A percentile compares a stretch with the other conserved stretches of the same genome.
These are phyloP conservation scores for Mortierella sp. DNA, from an alignment of 371 early-diverging fungal genomes.

Conservation along the genomic window DNA sequence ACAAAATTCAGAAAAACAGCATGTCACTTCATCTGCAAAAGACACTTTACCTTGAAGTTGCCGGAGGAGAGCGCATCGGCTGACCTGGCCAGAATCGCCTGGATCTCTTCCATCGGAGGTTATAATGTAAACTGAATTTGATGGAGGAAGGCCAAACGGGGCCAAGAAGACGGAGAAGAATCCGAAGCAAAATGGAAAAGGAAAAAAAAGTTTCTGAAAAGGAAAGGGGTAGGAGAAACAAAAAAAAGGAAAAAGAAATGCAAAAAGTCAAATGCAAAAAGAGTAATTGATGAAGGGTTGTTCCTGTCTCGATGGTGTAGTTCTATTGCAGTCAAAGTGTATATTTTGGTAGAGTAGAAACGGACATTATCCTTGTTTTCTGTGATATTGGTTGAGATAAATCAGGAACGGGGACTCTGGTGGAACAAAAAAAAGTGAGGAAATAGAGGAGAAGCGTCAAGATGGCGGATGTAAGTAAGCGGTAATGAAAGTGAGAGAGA, in stretches of 20 bases:
- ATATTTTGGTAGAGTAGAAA: not conserved
- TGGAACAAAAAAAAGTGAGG: no score
- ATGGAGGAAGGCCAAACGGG: constrained; percentile 24
- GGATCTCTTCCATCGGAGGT: constrained; percentile 53
- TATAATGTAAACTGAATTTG: constrained; percentile 1
- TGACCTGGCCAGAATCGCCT: constrained; percentile 45
- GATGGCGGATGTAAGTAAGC: no score
- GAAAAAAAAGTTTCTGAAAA: not conserved
- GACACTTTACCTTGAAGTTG: constrained; percentile 45
- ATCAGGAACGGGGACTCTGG: no score
- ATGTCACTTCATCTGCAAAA: not conserved
- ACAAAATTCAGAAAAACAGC: not conserved
- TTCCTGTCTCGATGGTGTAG: not conserved
- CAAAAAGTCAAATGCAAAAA: not conserved
- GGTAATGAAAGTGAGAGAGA: no score
- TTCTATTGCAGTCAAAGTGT: not conserved
- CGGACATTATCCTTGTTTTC: not conserved
- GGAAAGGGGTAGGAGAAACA: not conserved
- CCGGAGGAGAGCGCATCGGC: constrained; percentile 47
- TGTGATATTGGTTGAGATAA: not conserved
- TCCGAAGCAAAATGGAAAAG: not conserved
- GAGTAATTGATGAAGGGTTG: not conserved
- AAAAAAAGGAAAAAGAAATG: not conserved
- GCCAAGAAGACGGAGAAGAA: constrained; percentile 10
- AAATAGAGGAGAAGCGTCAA: no score